Conservation (phyloP, 495 filamentous ascomycete species). For the Aspergillus diversus region DNA sequence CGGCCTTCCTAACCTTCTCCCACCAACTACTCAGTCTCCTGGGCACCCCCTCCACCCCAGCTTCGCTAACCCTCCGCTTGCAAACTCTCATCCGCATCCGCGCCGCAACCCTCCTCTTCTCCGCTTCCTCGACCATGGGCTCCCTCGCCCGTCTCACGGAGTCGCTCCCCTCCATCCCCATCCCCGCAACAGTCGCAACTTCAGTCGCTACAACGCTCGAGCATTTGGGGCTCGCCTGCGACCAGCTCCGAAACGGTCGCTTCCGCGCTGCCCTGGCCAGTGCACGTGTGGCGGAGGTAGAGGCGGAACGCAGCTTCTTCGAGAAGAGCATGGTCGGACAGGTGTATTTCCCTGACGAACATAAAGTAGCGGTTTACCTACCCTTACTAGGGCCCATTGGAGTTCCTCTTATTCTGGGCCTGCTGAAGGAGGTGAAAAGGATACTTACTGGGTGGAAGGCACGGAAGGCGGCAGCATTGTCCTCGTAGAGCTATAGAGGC, state of each 20-base stretch:
- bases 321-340: constrained; percentile 99
- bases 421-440: constrained; percentile 76
- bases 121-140: constrained; percentile 92
- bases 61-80: constrained; percentile 80
- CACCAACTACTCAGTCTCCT: constrained; percentile 89
- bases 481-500: neutral
- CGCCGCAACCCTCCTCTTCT: constrained; percentile 83
- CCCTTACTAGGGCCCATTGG: constrained; percentile 90
- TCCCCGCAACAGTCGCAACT: constrained; percentile 81
- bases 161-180: constrained; percentile 86
- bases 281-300: constrained; percentile 80
- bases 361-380: constrained; percentile 97
- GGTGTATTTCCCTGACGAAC: constrained; percentile 96
- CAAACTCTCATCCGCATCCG: constrained; percentile 82
- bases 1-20: constrained; percentile 85
- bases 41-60: constrained; percentile 78
- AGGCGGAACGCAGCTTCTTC: constrained; percentile 95
- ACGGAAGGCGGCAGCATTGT: constrained; percentile 17
- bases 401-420: constrained; percentile 82
- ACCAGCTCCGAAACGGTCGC: constrained; percentile 65
- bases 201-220: constrained; percentile 79
- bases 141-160: constrained; percentile 84
- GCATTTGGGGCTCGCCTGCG: constrained; percentile 77
- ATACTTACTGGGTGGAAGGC: constrained; percentile 45
- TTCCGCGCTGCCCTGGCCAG: constrained; percentile 73